phyloP scores from a whole-genome alignment of 345 rosid species.

The Cardamine chenopodiifolia region DNA sequence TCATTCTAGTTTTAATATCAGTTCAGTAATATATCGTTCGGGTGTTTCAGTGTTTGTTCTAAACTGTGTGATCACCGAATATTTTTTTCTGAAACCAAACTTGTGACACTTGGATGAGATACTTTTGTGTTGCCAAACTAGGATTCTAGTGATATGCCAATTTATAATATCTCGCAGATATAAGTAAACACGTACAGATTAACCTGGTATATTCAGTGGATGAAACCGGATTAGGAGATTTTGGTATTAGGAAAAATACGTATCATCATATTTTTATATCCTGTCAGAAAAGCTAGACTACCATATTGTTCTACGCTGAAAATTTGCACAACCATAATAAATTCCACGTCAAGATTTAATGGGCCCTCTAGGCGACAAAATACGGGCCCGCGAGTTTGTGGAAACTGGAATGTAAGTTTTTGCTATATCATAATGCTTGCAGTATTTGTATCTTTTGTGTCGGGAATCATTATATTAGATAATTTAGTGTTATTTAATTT shows the following conservation, averaged over 20 bases:
- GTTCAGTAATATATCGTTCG: not conserved
- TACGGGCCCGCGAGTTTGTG: constrained; percentile 27
- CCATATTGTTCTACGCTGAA: not conserved
- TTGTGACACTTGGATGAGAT: not conserved
- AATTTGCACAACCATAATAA: constrained; percentile 1
- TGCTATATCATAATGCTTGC: too few species aligned
- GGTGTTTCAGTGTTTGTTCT: too few species aligned
- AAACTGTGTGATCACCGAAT: too few species aligned
- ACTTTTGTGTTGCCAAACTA: too few species aligned
- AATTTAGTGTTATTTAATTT: not conserved
- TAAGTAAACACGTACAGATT: not conserved
- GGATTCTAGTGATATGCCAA: too few species aligned
- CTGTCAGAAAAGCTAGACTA: not conserved
- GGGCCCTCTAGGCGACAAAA: constrained; percentile 14
- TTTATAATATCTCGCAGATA: too few species aligned
- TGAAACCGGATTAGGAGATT: not conserved
- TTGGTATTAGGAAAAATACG: not conserved
- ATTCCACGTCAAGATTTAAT: not conserved
- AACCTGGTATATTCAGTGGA: not conserved
- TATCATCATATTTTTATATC: not conserved
- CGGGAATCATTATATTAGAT: not conserved
- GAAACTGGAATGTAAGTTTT: constrained; percentile 20
- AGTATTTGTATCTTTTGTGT: not conserved
- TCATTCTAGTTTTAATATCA: not conserved
- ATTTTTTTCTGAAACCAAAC: too few species aligned